Conservation (phyloP, 2,329 filamentous ascomycete genomes). For the Triangularia verruculosa region DNA sequence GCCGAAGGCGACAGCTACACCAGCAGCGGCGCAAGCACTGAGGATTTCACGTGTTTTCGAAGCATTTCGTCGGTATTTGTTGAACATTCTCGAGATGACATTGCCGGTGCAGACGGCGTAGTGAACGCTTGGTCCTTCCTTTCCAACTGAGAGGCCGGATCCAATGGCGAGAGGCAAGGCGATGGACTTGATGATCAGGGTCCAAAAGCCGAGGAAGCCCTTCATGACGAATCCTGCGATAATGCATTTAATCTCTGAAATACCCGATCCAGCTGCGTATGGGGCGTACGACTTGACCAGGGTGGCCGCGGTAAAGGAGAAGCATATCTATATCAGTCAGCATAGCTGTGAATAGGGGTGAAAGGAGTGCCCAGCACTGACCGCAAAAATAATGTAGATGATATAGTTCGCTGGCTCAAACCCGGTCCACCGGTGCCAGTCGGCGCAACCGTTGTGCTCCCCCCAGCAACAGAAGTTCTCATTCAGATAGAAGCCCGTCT, state of each 20-base stretch:
- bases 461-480: slow-evolving; percentile 99
- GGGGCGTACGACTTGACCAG: slow-evolving; percentile 90
- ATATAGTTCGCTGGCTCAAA: slow-evolving; percentile 79
- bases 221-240: slow-evolving; percentile 99
- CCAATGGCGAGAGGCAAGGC: slow-evolving; percentile 88
- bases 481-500: slow-evolving; percentile 93
- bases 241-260: slow-evolving; percentile 99
- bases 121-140: slow-evolving; percentile 97
- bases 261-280: slow-evolving; percentile 93
- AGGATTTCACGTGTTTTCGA: slow-evolving; percentile 94
- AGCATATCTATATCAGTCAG: slow-evolving; percentile 55
- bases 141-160: slow-evolving; percentile 90
- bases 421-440: slow-evolving; percentile 87
- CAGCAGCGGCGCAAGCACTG: slow-evolving; percentile 89
- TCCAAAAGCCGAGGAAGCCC: slow-evolving; percentile 89
- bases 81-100: slow-evolving; percentile 88
- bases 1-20: slow-evolving; percentile 94
- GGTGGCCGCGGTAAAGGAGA: slow-evolving; percentile 77
- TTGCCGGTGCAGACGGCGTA: slow-evolving; percentile 98
- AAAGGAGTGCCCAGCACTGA: slow-evolving; percentile 37
- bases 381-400: slow-evolving; percentile 82
- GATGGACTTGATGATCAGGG: slow-evolving; percentile 89
- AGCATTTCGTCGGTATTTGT: slow-evolving; percentile 87
- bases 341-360: neutral
- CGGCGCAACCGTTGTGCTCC: slow-evolving; percentile 79